These are phyloP conservation scores for Corymbia calophylla DNA, from an alignment of 441 rosid genomes.

Conservation along the genomic window DNA sequence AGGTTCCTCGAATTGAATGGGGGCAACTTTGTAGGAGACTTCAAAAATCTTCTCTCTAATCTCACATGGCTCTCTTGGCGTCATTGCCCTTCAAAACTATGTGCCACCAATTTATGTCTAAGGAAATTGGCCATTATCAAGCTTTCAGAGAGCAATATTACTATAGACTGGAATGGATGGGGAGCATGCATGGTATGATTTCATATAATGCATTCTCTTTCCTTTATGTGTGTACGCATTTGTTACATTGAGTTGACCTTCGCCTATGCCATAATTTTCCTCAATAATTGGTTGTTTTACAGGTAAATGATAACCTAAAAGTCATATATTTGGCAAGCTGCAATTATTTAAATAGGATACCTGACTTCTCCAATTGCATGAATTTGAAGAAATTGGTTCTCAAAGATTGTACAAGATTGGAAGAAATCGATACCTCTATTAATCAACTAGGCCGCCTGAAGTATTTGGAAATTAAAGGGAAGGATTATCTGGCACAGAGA, in stretches of 20 bases:
- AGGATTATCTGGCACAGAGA: rapidly evolving
- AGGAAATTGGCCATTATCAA: background rate
- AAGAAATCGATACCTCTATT: background rate
- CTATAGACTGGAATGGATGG: background rate
- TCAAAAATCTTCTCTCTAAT: background rate
- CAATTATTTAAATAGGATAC: background rate
- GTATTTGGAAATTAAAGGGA: background rate
- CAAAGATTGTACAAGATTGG: background rate
- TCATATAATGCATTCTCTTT: background rate
- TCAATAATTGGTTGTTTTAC: background rate
- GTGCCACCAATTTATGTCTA: background rate
- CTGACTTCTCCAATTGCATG: background rate
- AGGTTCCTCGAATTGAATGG: background rate
- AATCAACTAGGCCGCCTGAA: background rate
- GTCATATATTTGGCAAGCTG: background rate
- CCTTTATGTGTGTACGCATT: background rate
- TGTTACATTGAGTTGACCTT: background rate
- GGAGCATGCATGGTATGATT: background rate
- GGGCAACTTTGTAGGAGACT: background rate
- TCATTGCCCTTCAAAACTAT: background rate
- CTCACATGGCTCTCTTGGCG: background rate
- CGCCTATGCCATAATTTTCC: background rate
- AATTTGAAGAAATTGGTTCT: background rate
- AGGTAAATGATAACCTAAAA: background rate
- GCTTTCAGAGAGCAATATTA: background rate